These are phyloP conservation scores for Sporothrix inflata DNA, from an alignment of 2,329 filamentous ascomycete species.

Conservation along the genomic window DNA sequence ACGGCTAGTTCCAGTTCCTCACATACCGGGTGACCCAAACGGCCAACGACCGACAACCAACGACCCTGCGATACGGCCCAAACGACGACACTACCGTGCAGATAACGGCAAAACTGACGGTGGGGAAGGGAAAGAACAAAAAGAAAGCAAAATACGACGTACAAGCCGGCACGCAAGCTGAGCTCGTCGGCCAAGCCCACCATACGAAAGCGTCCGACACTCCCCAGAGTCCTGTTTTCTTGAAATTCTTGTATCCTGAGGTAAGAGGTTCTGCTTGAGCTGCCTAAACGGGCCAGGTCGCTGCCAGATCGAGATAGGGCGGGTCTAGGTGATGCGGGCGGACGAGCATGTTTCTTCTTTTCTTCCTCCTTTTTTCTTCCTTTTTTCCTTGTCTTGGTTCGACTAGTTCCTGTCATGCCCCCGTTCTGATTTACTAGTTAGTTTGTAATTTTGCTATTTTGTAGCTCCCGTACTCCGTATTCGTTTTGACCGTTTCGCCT, in stretches of 20 bases:
- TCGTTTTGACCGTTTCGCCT: neutral
- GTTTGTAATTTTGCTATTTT: neutral
- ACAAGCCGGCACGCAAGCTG: neutral
- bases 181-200: neutral
- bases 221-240: neutral
- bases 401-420: neutral
- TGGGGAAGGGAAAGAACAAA: neutral
- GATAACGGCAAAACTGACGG: neutral
- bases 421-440: neutral
- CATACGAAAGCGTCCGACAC: neutral
- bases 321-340: neutral
- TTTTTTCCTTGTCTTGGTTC: neutral
- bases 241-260: neutral
- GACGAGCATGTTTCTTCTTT: neutral
- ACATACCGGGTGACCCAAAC: neutral
- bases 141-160: neutral
- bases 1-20: neutral
- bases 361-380: neutral
- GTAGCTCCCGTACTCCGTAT: neutral
- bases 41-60: neutral
- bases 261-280: neutral
- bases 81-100: neutral
- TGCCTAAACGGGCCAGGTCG: conserved; percentile 10
- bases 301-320: conserved; percentile 17
- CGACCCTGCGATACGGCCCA: neutral